phyloP scores from a whole-genome alignment of 2,329 filamentous ascomycete species.

The Cryphonectria radicalis region DNA sequence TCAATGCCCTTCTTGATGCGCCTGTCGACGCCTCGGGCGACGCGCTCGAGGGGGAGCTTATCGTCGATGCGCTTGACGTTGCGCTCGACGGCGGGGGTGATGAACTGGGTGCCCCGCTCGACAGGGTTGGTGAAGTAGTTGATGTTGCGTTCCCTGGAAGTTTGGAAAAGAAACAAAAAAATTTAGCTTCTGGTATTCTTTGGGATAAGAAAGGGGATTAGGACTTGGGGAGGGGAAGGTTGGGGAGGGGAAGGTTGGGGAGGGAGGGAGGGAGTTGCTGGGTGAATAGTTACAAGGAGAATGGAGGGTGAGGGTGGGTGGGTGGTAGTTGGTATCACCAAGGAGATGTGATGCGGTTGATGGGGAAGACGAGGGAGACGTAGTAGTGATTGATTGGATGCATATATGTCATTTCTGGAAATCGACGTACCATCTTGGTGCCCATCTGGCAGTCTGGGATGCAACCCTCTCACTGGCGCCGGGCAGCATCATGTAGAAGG shows the following conservation, averaged over 20 bases:
- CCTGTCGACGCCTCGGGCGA: slow-evolving; percentile 53
- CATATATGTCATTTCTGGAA: too few relatives aligned
- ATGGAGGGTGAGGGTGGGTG: too few relatives aligned
- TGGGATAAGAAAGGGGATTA: too few relatives aligned
- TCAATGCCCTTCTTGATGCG: slow-evolving; percentile 53
- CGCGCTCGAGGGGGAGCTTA: slow-evolving; percentile 53
- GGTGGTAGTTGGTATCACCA: too few relatives aligned
- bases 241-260: too few relatives aligned
- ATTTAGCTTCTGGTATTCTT: not conserved
- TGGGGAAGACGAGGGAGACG: too few relatives aligned
- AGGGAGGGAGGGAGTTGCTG: too few relatives aligned
- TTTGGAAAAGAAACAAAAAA: not conserved
- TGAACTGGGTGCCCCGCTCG: slow-evolving; percentile 51
- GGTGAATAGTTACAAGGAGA: too few relatives aligned
- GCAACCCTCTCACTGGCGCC: slow-evolving; percentile 59
- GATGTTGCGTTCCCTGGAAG: slow-evolving; percentile 53
- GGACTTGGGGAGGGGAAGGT: too few relatives aligned
- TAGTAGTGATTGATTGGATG: too few relatives aligned
- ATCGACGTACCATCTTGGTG: slow-evolving; percentile 52
- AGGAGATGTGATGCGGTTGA: too few relatives aligned
- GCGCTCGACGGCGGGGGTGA: slow-evolving; percentile 52
- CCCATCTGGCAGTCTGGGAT: slow-evolving; percentile 60
- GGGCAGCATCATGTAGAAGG: slow-evolving; percentile 61
- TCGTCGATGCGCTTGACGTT: slow-evolving; percentile 52
- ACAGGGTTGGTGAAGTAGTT: slow-evolving; percentile 55